phyloP scores from a whole-genome alignment of 2,329 filamentous ascomycete genomes.

The Ambrosiella xylebori region DNA sequence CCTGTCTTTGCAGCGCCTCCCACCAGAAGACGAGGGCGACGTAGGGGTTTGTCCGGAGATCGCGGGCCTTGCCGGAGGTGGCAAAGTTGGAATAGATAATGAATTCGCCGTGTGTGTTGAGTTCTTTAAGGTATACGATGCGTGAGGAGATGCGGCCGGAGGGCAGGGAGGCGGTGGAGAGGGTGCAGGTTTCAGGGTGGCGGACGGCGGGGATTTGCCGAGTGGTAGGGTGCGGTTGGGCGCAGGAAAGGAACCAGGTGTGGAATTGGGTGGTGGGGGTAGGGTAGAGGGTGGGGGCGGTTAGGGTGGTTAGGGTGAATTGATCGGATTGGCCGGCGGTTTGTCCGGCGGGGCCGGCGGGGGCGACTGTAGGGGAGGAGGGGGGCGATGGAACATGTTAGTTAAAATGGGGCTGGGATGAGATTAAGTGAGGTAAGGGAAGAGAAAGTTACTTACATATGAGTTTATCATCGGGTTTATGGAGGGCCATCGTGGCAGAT shows the following conservation, averaged over 20 bases:
- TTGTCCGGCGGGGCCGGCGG: constrained; percentile 33
- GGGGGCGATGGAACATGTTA: not conserved
- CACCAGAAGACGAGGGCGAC: constrained; percentile 84
- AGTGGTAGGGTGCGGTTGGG: constrained; percentile 49
- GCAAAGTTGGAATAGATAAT: constrained; percentile 90
- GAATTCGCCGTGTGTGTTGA: constrained; percentile 50
- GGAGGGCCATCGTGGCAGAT: constrained; percentile 12
- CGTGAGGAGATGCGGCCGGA: constrained; percentile 71
- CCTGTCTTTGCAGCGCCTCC: constrained; percentile 71
- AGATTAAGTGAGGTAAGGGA: not conserved
- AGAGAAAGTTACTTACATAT: constrained; percentile 10
- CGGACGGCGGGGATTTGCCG: constrained; percentile 33
- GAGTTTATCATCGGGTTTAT: constrained; percentile 11
- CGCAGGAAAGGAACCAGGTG: constrained; percentile 67
- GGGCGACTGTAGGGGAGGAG: constrained; percentile 33
- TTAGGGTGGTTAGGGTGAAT: constrained; percentile 49
- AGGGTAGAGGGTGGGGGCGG: constrained; percentile 40
- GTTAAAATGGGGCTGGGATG: not conserved
- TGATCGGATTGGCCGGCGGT: constrained; percentile 52
- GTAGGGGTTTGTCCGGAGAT: constrained; percentile 57
- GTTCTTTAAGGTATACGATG: constrained; percentile 88
- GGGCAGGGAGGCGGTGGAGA: constrained; percentile 71
- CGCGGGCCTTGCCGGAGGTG: constrained; percentile 50
- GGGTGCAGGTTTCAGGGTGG: constrained; percentile 74
- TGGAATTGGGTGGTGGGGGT: constrained; percentile 71